Evolutionary conservation across 176 grass and related monocot species (phyloP), one percentile per base, ranked within the genome.

Genomic region (Puccinellia tenuiflora): DNA sequence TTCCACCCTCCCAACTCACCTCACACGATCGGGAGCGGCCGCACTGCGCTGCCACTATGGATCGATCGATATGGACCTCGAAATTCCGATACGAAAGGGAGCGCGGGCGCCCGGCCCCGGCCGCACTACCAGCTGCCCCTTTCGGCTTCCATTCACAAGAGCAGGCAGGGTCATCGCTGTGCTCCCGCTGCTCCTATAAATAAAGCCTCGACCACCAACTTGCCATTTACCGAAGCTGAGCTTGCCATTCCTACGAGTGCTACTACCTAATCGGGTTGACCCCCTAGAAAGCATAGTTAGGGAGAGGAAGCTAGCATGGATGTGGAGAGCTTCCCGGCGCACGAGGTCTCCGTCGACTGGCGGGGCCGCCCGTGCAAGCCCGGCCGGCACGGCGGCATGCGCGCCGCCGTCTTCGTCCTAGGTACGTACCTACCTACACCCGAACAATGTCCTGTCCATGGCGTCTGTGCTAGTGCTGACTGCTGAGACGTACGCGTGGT

Each of bases 381-480:
- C 6, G 33, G 30, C 59, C 85, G 92, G 22, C 92, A 93, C 77
- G 96, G 96, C 15, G 91, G 87, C 88, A 98, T 93, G 90, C 92
- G 90, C 85, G 87, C 96, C 92, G 90, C 92, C 67, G 84, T 85
- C 76, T 98, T 98, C 88, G 92, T 98, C 62, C 85, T 98, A 85
- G 96, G 95, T 95, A 29, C 26, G 72, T 17, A 5, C 25, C 0
- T 0, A 46, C 38, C 7, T 15, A 1, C 6, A 38, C n/a, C 4
- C 4, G 16, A 31, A 6, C 7, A 2, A 31, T 1, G 64, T 61
- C 46, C 46, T 69, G 75, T 3, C 14, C 56, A 55, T 20, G 85
- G 50, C 72, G 3, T 21, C 14, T 24, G 13, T 24, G 53, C 53
- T 14, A 20, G 61, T n/a, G n/a, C 40, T 20, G 24, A 6, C 0